Conservation (phyloP, 116 monocot species). For the Posidonia oceanica region DNA sequence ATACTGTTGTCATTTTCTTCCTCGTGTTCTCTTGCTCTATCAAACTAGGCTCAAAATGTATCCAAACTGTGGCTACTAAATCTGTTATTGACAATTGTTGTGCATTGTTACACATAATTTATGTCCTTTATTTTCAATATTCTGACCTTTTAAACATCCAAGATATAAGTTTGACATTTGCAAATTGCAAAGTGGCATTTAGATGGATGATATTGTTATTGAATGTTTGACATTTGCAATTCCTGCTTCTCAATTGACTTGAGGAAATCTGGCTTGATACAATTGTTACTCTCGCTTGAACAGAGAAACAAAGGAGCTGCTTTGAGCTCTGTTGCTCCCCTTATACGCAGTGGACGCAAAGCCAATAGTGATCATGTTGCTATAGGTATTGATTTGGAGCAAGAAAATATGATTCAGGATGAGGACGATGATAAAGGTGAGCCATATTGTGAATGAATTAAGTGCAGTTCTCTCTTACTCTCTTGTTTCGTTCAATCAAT, state of each 20-base stretch:
- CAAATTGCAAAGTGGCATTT: background rate
- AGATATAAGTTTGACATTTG: background rate
- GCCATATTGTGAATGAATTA: background rate
- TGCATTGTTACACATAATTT: too few relatives aligned
- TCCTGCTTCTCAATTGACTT: background rate
- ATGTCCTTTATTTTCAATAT: too few relatives aligned
- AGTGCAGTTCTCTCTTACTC: background rate
- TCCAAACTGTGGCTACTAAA: too few relatives aligned
- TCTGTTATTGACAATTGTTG: too few relatives aligned
- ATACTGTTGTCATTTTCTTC: background rate
- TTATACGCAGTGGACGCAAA: slow-evolving; percentile 65
- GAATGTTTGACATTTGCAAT: background rate
- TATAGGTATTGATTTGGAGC: slow-evolving; percentile 65
- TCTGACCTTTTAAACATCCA: too few relatives aligned
- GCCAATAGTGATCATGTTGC: slow-evolving; percentile 77
- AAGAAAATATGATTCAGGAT: slow-evolving; percentile 32
- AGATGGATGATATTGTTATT: background rate
- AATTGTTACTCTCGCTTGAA: background rate
- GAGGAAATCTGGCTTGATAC: background rate
- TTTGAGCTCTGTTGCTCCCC: slow-evolving; percentile 27
- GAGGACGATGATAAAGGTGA: slow-evolving; percentile 98
- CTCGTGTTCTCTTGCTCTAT: background rate
- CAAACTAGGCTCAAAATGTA: background rate
- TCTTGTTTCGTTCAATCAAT: background rate
- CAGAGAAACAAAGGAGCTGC: slow-evolving; percentile 48